Base-by-base conservation (phyloP, 1,284 basidiomycete species). In the Uromyces viciae-fabae region DNA sequence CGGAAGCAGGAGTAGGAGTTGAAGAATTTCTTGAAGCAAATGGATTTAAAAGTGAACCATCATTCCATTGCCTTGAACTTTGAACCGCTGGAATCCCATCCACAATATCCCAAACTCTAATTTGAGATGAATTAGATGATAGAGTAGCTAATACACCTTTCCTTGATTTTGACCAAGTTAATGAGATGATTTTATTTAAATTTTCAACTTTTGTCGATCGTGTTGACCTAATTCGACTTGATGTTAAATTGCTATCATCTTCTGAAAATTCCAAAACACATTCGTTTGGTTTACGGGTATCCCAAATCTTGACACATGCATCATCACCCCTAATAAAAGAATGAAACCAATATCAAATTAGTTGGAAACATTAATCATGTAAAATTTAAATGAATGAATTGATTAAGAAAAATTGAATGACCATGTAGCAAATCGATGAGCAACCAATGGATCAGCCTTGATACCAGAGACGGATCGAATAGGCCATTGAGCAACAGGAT, bases 361-460 rank as follows among this genome's bases (percentile, higher is more conserved):
- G 19, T 43, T n/a, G 56, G 22, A 62, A 52, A 31, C 38, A 56
- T 54, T 31, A 72, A 43, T 69, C 31, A n/a, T 33, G 66, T 19
- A 3, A 2, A 43, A 38, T 15, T 22, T 28, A 43, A 42, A 69
- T 46, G 28, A 19, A n/a, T 25, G 49, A 42, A 40, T 40, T 42
- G 54, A 40, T 25, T 36, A 62, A 43, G 56, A 43, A 25, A 58
- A 60, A 43, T 22, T n/a, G 43, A 31, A 52, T 36, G 46, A 78
- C 76, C 76, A 78, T 54, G 76, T 56, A 31, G 76, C 76, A 71
- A 78, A 78, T 19, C 76, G 62, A 78, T 78, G 46, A 42, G 66
- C 36, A 56, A 56, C 76, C 25, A 78, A 56, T 42, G 76, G 76
- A 69, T 78, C 76, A 40, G 76, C 40, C 46, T 78, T 78, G 54